These are phyloP conservation scores for Litsea cubeba DNA, from an alignment of 164 flowering plant genomes.

Conservation along the genomic window DNA sequence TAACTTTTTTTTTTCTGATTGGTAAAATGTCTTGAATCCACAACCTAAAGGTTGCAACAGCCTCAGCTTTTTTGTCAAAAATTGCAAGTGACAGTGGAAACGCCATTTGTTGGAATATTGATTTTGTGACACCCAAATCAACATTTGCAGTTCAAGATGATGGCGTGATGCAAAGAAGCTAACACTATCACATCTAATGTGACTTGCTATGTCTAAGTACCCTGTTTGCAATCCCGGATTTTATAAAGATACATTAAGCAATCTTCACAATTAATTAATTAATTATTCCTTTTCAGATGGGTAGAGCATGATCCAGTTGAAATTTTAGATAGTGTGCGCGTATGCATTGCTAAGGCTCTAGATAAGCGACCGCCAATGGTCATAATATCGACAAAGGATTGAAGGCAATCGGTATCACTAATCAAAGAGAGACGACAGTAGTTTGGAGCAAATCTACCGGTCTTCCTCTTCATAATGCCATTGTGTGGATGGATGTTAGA, in stretches of 20 bases:
- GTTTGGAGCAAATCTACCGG: slow-evolving; percentile 97
- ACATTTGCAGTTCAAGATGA: too few relatives aligned
- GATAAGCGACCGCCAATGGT: slow-evolving; percentile 88
- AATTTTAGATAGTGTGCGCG: slow-evolving; percentile 71
- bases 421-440: slow-evolving; percentile 94
- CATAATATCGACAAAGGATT: slow-evolving; percentile 66
- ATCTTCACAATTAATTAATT: neutral
- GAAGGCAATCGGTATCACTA: slow-evolving; percentile 89
- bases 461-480: slow-evolving; percentile 76
- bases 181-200: too few relatives aligned
- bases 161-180: too few relatives aligned
- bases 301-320: slow-evolving; percentile 98
- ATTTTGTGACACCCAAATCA: too few relatives aligned
- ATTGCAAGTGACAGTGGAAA: too few relatives aligned
- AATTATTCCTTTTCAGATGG: slow-evolving; percentile 47
- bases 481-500: slow-evolving; percentile 98
- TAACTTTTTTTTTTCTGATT: too few relatives aligned
- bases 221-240: too few relatives aligned
- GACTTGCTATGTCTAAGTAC: too few relatives aligned
- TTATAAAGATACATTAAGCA: neutral
- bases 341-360: slow-evolving; percentile 72
- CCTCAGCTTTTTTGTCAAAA: too few relatives aligned
- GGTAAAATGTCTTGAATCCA: neutral
- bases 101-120: too few relatives aligned
- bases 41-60: too few relatives aligned